Percentiles rank a stretch among this genome's conserved stretches.
phyloP scores from a whole-genome alignment of 2,329 filamentous ascomycete species.

The Aspergillus puulaauensis region DNA sequence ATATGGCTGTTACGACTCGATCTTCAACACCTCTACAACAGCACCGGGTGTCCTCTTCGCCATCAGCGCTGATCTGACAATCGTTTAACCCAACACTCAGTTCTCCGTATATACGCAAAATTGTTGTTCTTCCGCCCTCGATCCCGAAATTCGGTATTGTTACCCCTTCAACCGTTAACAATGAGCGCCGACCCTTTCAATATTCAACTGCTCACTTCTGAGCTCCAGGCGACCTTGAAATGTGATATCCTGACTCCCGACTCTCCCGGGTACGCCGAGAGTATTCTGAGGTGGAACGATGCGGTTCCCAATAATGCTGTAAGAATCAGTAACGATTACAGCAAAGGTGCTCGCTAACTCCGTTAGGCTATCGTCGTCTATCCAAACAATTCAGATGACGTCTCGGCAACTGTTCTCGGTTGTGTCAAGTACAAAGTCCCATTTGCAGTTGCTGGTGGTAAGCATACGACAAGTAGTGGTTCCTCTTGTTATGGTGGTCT shows the following conservation, averaged over 20 bases:
- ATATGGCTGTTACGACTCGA: no score
- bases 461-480: conserved; percentile 55
- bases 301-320: conserved; percentile 15
- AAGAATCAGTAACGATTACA: background rate
- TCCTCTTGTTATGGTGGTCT: conserved; percentile 54
- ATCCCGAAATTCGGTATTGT: no score
- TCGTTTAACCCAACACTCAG: no score
- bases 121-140: no score
- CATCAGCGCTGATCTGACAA: no score
- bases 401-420: conserved; percentile 26
- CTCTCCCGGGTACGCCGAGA: conserved; percentile 8
- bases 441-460: conserved; percentile 56
- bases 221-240: background rate
- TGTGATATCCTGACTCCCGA: background rate
- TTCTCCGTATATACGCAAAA: no score
- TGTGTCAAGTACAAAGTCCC: conserved; percentile 47
- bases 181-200: background rate
- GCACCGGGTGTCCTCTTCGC: no score
- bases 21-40: no score
- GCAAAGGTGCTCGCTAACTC: background rate
- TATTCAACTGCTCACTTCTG: background rate
- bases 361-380: conserved; percentile 13
- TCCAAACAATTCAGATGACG: conserved; percentile 7
- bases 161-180: no score
- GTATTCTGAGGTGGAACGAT: conserved; percentile 15